phyloP scores from a whole-genome alignment of 139 green algal species.

The Gonium pectorale region DNA sequence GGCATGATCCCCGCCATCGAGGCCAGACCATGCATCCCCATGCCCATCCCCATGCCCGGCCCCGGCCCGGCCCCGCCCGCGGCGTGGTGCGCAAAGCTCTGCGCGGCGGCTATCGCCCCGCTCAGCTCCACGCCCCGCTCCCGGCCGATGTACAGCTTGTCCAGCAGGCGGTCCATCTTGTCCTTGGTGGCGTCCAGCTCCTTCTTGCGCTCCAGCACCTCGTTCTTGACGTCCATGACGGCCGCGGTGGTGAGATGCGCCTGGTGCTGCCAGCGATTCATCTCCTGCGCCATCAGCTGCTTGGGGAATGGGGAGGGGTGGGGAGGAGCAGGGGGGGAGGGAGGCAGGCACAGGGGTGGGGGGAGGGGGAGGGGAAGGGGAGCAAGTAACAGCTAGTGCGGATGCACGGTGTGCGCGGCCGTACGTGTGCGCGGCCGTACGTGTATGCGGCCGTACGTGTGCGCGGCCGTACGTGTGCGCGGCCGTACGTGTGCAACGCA shows the following conservation, averaged over 20 bases:
- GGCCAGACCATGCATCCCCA: conserved; percentile 22
- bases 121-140: conserved; percentile 73
- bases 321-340: not conserved
- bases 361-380: no score
- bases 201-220: conserved; percentile 78
- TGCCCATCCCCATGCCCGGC: not conserved
- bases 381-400: no score
- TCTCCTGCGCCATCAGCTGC: conserved; percentile 46
- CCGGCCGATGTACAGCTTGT: conserved; percentile 73
- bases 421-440: no score
- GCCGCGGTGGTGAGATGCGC: conserved; percentile 69
- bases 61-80: not conserved
- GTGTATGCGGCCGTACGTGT: no score
- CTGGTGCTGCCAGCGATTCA: conserved; percentile 73
- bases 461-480: no score
- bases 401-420: no score
- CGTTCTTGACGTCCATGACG: conserved; percentile 79
- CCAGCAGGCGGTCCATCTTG: conserved; percentile 81
- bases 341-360: not conserved
- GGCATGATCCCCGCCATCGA: conserved; percentile 43
- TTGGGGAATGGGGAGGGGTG: not conserved
- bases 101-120: conserved; percentile 62
- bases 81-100: conserved; percentile 36
- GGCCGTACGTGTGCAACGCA: no score
- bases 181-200: conserved; percentile 82